These are phyloP conservation scores for Deakozyma indianensis DNA, from an alignment of 805 yeast species.

Conservation along the genomic window DNA sequence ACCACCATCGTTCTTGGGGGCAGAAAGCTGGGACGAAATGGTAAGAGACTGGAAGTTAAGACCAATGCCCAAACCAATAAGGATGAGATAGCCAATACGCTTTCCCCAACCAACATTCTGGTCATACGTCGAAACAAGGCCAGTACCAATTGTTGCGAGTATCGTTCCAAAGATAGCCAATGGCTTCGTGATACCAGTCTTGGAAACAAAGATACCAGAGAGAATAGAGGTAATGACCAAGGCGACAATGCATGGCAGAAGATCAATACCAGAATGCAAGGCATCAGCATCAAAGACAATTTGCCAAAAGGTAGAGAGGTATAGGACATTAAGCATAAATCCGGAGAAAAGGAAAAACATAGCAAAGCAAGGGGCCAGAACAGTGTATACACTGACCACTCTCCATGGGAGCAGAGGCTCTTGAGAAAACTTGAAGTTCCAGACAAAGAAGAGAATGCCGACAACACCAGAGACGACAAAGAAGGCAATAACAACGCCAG, in stretches of 20 bases:
- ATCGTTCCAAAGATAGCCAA: constrained; percentile 27
- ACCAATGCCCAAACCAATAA: constrained; percentile 35
- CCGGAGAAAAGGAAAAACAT: constrained; percentile 23
- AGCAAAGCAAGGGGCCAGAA: constrained; percentile 25
- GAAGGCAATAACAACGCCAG: constrained; percentile 35
- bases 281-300: constrained; percentile 27
- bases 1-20: constrained; percentile 15
- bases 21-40: constrained; percentile 17
- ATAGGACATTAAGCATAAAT: constrained; percentile 31
- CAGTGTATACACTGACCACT: constrained; percentile 19
- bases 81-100: constrained; percentile 31
- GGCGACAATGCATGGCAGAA: constrained; percentile 30
- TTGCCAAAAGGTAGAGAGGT: constrained; percentile 35
- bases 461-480: constrained; percentile 29
- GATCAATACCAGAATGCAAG: constrained; percentile 26
- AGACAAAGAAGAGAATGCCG: constrained; percentile 21
- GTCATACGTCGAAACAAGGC: constrained; percentile 26
- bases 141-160: constrained; percentile 29
- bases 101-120: constrained; percentile 22
- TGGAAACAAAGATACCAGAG: constrained; percentile 32
- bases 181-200: constrained; percentile 29
- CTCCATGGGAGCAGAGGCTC: constrained; percentile 34
- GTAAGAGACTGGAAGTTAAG: constrained; percentile 28
- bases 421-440: constrained; percentile 20
- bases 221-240: constrained; percentile 27